Base-by-base conservation (phyloP, 2,329 filamentous ascomycete genomes). In the Pseudodiploospora longispora region DNA sequence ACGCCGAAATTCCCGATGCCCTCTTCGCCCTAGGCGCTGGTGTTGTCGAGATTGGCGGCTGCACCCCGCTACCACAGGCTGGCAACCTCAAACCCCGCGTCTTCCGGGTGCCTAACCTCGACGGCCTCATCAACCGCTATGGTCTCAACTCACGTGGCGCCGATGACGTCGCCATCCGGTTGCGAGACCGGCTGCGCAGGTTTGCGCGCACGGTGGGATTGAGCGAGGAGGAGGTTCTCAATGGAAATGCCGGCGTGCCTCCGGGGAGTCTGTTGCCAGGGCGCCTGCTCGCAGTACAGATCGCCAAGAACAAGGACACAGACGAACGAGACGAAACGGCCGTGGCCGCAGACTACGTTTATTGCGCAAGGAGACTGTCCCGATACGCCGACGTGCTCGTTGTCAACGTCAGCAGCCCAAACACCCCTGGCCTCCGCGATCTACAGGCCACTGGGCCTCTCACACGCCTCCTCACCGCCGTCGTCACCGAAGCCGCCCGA, bases 241-340 rank as follows among this genome's bases (percentile, higher is more conserved):
- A 93, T 54, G 89, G 88, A 27, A 77, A 82, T 44, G 85, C 82
- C 57, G 78, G 67, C 33, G 87, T 95, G 1, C 87, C 88, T 1
- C 83, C 89, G 0, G 87, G 93, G n/a, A 87, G 85, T 64, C 69
- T 98, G 55, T 68, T 72, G 10, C 70, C 80, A 0, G 91, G 90
- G 10, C 80, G 84, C 48, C 69, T 96, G 46, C 73, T 98, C 49
- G 84, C 87, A 10, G 89, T 98, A 12, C 93, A 98, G 67, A 80
- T 97, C 36, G 90, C 91, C 41, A 98, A 98, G 80, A 97, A 97
- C 70, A 97, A 96, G 72, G 74, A 79, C 38, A 98, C 93, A 1
- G 81, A 88, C 19, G 90, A 94, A 59, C 74, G 75, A 39, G 87
- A 97, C 59, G 83, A 95, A 48, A 78, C 84, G 36, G 90, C 89